Base-by-base conservation (phyloP, 768 basidiomycete species). In the Obba rivulosa region DNA sequence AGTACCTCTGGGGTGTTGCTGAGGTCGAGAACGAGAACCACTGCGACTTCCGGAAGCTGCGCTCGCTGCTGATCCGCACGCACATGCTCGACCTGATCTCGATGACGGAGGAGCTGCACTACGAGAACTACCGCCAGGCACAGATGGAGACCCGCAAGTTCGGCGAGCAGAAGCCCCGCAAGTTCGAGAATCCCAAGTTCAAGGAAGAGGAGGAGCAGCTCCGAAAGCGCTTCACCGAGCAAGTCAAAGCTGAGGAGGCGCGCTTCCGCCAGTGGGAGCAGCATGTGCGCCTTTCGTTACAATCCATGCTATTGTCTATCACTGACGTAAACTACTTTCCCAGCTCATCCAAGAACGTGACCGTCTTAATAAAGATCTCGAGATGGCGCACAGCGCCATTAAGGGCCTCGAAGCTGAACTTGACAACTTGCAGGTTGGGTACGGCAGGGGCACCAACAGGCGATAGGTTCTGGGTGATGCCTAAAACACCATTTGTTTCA, bases 81-180 rank as follows among this genome's bases (percentile, higher is more conserved):
- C 91, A 97, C 76, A 98, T 99, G 96, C 75, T 98, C 49, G 96
- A 99, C 68, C 79, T 98, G 47, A 96, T 97, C 69, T 86, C 87
- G 24, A 94, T 92, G 0, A 93, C 91, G 11, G 95, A 98, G 68
- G 96, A 99, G 57, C 72, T 77, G 20, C 95, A 98, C 69, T 99
- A 98, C 67, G 96, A 99, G 75, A 88, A 90, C 66, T 99, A 99
- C 77, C 80, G 96, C 52, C 91, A 95, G 61, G 81, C 91, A 57
- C 96, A 98, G 73, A 98, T 99, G 96, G 96, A 99, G 78, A 97
- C 96, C 8, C 87, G 96, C 70, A 98, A 98, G 71, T 95, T 93
- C 57, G 96, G 94, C 57, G 96, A 98, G 68, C 85, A 93, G 57
- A 97, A 97, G 74, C 91, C 94, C 61, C 94, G 92, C 81, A 97